Conservation (phyloP, 192 early-diverging fungal genomes). For the Tieghemiomyces parasiticus region DNA sequence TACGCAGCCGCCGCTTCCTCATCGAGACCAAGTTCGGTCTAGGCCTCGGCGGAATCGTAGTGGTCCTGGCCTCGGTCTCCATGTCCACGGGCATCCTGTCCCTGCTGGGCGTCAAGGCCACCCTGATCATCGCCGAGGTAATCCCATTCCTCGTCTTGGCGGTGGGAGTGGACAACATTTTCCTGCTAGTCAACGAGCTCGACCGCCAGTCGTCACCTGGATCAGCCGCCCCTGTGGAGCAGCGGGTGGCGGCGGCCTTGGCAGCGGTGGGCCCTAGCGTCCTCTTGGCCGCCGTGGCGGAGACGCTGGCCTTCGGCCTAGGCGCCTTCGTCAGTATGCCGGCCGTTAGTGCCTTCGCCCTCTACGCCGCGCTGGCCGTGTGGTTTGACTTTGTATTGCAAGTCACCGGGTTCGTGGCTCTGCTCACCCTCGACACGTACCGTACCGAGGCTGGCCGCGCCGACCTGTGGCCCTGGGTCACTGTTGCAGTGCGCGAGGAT, state of each 20-base stretch:
- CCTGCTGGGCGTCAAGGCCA: slow-evolving; percentile 38
- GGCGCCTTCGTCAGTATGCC: slow-evolving; percentile 49
- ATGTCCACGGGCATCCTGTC: slow-evolving; percentile 46
- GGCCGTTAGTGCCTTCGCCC: slow-evolving; percentile 49
- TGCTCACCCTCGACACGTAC: slow-evolving; percentile 37
- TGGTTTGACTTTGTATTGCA: slow-evolving; percentile 48
- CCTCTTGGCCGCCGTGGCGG: slow-evolving; percentile 37
- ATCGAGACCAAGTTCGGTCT: slow-evolving; percentile 47
- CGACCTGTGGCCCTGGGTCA: slow-evolving; percentile 9
- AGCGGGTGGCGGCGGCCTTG: slow-evolving; percentile 37
- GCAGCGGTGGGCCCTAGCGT: slow-evolving; percentile 46
- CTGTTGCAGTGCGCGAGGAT: not conserved
- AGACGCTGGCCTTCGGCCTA: slow-evolving; percentile 45
- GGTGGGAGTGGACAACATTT: slow-evolving; percentile 54
- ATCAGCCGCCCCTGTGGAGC: slow-evolving; percentile 33
- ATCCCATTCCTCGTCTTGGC: slow-evolving; percentile 52
- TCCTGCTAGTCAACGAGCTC: slow-evolving; percentile 47
- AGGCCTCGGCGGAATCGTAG: slow-evolving; percentile 39
- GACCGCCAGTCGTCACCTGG: slow-evolving; percentile 22
- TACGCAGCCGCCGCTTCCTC: slow-evolving; percentile 22
- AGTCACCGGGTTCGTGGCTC: slow-evolving; percentile 42
- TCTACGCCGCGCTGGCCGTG: slow-evolving; percentile 47
- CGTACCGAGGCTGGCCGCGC: slow-evolving; percentile 24
- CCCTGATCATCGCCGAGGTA: slow-evolving; percentile 50
- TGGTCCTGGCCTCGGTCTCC: slow-evolving; percentile 41